phyloP scores from a whole-genome alignment of 1,139 yeast species.

The Chernovozyma sophiae-reginae region DNA sequence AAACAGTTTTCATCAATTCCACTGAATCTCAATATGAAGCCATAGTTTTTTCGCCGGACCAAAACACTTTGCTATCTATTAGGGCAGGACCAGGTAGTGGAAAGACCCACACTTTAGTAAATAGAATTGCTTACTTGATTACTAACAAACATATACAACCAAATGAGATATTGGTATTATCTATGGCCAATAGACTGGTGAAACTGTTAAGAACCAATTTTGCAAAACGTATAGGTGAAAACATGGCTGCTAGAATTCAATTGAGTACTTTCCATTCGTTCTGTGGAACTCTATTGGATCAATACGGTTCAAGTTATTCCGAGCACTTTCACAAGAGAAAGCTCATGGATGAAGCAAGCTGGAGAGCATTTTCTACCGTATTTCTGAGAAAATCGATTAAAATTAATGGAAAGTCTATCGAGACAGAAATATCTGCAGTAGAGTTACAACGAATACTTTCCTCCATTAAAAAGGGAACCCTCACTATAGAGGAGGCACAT shows the following conservation, averaged over 20 bases:
- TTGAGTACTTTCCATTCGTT: slow-evolving; percentile 63
- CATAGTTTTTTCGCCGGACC: slow-evolving; percentile 30
- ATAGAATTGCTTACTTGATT: slow-evolving; percentile 49
- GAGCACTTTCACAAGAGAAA: slow-evolving; percentile 24
- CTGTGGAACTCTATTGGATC: slow-evolving; percentile 47
- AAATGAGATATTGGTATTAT: slow-evolving; percentile 53
- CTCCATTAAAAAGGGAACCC: slow-evolving; percentile 27
- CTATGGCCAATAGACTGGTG: slow-evolving; percentile 71
- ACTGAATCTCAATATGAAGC: slow-evolving; percentile 36
- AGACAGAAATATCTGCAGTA: slow-evolving; percentile 24
- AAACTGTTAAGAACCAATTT: slow-evolving; percentile 44
- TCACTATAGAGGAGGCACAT: slow-evolving; percentile 23
- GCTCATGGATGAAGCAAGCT: slow-evolving; percentile 50
- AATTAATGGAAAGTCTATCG: slow-evolving; percentile 19
- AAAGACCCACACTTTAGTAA: slow-evolving; percentile 59
- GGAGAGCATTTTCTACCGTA: slow-evolving; percentile 38
- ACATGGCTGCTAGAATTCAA: slow-evolving; percentile 29
- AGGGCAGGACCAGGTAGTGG: slow-evolving; percentile 79
- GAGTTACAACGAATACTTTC: slow-evolving; percentile 30
- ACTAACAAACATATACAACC: slow-evolving; percentile 39
- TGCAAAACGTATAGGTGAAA: slow-evolving; percentile 25
- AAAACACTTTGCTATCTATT: slow-evolving; percentile 42
- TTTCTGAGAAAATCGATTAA: slow-evolving; percentile 25
- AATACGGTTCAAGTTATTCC: slow-evolving; percentile 22
- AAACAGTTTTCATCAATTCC: slow-evolving; percentile 4